Base-by-base conservation (phyloP, 2,329 filamentous ascomycete species). In the Parasarocladium wereldwijsianum region DNA sequence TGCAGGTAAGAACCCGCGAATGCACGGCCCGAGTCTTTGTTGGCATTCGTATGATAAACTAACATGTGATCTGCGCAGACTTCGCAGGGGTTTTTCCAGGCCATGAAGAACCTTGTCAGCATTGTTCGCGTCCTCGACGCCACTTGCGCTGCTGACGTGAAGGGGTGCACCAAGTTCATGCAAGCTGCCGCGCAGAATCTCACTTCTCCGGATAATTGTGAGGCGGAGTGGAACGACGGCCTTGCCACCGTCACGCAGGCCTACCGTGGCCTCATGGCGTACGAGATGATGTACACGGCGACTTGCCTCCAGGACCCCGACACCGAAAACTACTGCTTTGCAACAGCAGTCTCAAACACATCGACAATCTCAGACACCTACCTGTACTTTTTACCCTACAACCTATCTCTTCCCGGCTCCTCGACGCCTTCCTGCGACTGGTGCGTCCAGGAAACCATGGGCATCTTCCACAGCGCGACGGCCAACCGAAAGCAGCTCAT, bases 341-440 rank as follows among this genome's bases (percentile, higher is more conserved):
- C 81, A 40, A 77, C 82, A 41, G 84, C 87, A 29, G 73, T 86
- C 36, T 84, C 80, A 27, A 93, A 93, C 53, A 49, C 58, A 5
- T 68, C 70, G 14, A 76, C 70, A 7, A 62, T 79, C 0, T 70
- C 73, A 18, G 78, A 90, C 48, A 67, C 72, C 19, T 87, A 86
- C 45, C 66, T 90, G 20, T 98, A 94, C 57, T 87, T 79, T 44
- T 60, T 96, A 3, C 82, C 86, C 0, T 65, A 93, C 32, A 90
- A 90, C 35, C 65, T 75, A 23, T 52, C 62, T 1, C 57, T 94
- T 9, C 81, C 82, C 0, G 62, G 60, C 10, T 66, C 66, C 14
- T 70, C 75, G 16, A 60, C 64, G n/a, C 82, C 85, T 1, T 71
- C 66, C 1, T 98, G 90, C 58, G 76, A 70, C 41, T 57, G 58